Evolutionary conservation across 2,329 filamentous ascomycete genomes (phyloP).

Genomic region (Spiromastix sp.): DNA sequence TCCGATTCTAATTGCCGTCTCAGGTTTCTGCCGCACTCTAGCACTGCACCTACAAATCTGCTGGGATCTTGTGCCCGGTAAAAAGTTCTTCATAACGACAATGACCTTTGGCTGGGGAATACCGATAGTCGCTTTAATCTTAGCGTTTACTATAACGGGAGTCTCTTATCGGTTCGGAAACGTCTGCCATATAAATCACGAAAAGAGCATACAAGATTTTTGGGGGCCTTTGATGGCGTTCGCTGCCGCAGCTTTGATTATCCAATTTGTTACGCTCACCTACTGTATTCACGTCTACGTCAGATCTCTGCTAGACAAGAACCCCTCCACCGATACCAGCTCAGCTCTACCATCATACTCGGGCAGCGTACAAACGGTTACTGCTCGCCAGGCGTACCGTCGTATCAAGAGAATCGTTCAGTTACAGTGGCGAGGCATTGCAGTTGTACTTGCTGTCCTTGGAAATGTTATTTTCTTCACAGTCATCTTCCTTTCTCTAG

Average conservation of each 20-base stretch:
- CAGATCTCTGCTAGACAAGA: constrained; percentile 65
- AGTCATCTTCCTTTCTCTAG: constrained; percentile 78
- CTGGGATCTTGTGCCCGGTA: constrained; percentile 86
- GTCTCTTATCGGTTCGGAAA: constrained; percentile 89
- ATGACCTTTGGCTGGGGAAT: constrained; percentile 76
- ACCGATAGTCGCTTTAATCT: constrained; percentile 61
- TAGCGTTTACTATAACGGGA: constrained; percentile 75
- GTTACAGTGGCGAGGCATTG: constrained; percentile 89
- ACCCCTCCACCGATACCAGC: constrained; percentile 56
- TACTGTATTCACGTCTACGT: constrained; percentile 97
- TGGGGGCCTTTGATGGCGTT: constrained; percentile 85
- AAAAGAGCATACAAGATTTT: constrained; percentile 69
- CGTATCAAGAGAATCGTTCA: constrained; percentile 77
- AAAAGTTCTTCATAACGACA: constrained; percentile 78
- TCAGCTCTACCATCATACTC: constrained; percentile 66
- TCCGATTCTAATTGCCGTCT: too few species aligned
- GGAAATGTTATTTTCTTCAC: constrained; percentile 90
- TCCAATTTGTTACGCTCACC: constrained; percentile 73
- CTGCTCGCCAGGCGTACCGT: constrained; percentile 77
- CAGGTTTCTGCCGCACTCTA: constrained; percentile 72
- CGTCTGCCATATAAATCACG: constrained; percentile 90
- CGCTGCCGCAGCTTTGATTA: constrained; percentile 61
- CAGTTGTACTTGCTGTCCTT: constrained; percentile 81
- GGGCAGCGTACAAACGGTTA: constrained; percentile 66
- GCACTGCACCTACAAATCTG: constrained; percentile 96